Base-by-base conservation (phyloP, 2,329 filamentous ascomycete genomes). In the Arthrobotrys megalospora region DNA sequence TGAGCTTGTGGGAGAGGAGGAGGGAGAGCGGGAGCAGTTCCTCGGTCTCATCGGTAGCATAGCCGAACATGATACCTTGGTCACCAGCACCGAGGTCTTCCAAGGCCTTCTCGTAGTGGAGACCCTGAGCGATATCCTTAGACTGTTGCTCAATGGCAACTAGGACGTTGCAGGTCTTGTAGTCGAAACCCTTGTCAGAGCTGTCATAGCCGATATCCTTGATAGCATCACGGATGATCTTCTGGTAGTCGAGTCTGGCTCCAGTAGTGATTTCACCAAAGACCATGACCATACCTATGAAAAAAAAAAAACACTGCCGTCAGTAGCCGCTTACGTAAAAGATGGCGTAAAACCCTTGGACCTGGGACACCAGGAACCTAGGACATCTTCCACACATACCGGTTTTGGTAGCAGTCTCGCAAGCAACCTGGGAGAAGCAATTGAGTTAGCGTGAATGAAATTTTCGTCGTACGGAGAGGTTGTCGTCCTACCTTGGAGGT, bases 11-110 rank as follows among this genome's bases (percentile, higher is more conserved):
- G 84, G 96, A 92, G 84, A 98, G 91, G 84, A 95, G 90, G 82
- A 98, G 89, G 83, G 95, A 98, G 84, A 99, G 89, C 82, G 96
- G 96, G 85, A 98, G 93, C 83, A 97, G 90, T 88, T 99, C 96
- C 80, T 95, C 94, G 83, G 96, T 98, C 90, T 99, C 96, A 84
- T 99, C 96, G 84, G 96, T 97, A 86, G 96, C 96, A 90, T 99
- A 99, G 84, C 96, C 96, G 87, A 99, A 99, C 96, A 99, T 99
- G 89, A 99, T 97, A 89, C 96, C 96, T 89, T 99, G 96, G 87
- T 99, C 96, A 92, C 96, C 96, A 80, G 96, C 96, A 87, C 96
- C 96, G 81, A 99, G 91, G 88, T 97, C 91, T 91, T 99, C 96
- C 62, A 99, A 92, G 82, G 93, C 94, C 89, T 97, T 90, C 82